Evolutionary conservation across 768 basidiomycete species (phyloP), one percentile per base, ranked within the genome.

Genomic region (Brasilioporus rufonigricans): DNA sequence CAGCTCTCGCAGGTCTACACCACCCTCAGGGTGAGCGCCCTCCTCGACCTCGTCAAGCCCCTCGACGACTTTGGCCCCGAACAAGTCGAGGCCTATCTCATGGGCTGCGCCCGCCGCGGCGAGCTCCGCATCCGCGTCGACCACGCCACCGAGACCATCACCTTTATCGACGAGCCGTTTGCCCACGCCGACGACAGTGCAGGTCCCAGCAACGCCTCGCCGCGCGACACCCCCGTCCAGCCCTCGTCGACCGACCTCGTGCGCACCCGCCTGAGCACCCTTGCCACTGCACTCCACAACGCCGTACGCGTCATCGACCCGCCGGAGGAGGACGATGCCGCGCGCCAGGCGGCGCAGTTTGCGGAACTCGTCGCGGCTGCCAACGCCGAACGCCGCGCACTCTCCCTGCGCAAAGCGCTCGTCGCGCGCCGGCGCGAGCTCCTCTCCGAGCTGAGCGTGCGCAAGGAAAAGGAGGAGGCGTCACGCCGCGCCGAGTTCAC

Each of bases 1-100:
- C 92, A 96, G 68, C 86, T 99, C 35, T 87, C 92, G 1, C 89
- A 97, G 70, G 88, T 98, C 14, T 99, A 98, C 73, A 88, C 86
- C 27, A 85, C 88, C 13, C 85, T 98, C 76, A 86, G 84, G 60
- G 83, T 98, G 55, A 76, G 77, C 55, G 86, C 87, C 62, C 78
- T 98, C 41, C 79, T 92, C 43, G 77, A 83, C 19, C 85, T 99
- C 52, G 88, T 91, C 45, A 79, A 82, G 1, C 94, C 96, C 39
- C 76, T 92, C 19, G 82, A 81, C 13, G 80, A 76, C 7, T 65
- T 81, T 33, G 77, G 76, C 5, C 81, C 84, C n/a, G 85, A 87
- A 56, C 85, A 88, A 67, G 77, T 87, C 59, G 93, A 98, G 73
- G 88, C 89, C 5, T 98, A 96, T 72, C 75, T 98, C 59, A 96